A percentile compares a stretch with the other conserved stretches of the same genome.
Evolutionary conservation across 2,329 filamentous ascomycete genomes (phyloP).

Genomic region (Sclerotinia spermophila): DNA sequence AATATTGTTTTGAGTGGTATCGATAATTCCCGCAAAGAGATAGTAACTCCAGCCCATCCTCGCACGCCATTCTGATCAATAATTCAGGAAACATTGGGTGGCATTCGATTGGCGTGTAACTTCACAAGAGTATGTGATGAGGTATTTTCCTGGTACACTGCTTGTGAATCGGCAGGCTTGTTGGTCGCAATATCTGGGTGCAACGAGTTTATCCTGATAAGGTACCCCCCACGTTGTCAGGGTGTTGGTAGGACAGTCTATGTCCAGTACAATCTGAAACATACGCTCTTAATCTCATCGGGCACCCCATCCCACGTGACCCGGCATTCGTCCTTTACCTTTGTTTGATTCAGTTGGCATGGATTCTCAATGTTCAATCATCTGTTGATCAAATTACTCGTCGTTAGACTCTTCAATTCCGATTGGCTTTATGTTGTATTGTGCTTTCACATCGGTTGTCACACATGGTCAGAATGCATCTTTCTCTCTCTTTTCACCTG

Average conservation of each 20-base stretch:
- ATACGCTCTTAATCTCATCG: background rate
- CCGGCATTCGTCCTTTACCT: background rate
- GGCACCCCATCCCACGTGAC: background rate
- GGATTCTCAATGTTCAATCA: background rate
- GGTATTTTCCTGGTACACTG: constrained; percentile 6
- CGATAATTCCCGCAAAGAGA: constrained; percentile 11
- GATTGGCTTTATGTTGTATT: too few relatives aligned
- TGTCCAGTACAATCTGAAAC: background rate
- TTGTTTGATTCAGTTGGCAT: background rate
- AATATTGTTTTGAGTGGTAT: background rate
- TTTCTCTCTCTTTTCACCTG: background rate
- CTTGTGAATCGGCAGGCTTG: constrained; percentile 3
- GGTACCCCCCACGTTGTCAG: constrained; percentile 5
- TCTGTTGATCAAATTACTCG: background rate
- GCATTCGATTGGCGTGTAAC: constrained; percentile 1
- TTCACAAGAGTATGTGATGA: background rate
- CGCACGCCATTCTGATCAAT: background rate
- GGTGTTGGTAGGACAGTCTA: background rate
- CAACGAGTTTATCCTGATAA: background rate
- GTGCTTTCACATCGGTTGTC: background rate
- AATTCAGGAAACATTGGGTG: background rate
- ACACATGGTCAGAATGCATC: background rate
- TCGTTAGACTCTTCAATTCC: background rate
- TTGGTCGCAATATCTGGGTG: background rate
- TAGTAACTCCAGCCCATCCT: background rate